Evolutionary conservation across 495 filamentous ascomycete genomes (phyloP).

Genomic region (Talaromyces stipitatus): DNA sequence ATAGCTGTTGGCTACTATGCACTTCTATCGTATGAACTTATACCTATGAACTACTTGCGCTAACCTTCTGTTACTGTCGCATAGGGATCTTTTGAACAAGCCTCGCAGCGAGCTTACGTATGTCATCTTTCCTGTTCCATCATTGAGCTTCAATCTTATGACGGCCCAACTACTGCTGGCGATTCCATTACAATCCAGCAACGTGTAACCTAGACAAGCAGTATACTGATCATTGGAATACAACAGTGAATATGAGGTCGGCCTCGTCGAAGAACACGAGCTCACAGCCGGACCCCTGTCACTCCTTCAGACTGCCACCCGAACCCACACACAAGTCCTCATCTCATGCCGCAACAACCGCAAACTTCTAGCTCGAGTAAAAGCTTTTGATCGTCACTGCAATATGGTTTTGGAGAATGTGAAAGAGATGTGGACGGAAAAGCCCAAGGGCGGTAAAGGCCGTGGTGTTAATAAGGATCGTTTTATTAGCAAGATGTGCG

Average conservation of each 20-base stretch:
- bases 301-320: constrained; percentile 86
- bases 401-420: constrained; percentile 98
- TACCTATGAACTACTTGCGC: constrained; percentile 12
- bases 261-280: constrained; percentile 82
- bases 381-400: constrained; percentile 89
- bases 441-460: constrained; percentile 80
- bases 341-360: constrained; percentile 88
- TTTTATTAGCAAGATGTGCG: constrained; percentile 97
- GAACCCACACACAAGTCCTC: constrained; percentile 79
- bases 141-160: not conserved
- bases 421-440: constrained; percentile 99
- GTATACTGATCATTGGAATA: constrained; percentile 17
- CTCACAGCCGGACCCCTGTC: constrained; percentile 81
- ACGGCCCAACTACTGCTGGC: constrained; percentile 3
- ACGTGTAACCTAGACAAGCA: constrained; percentile 10
- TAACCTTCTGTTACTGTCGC: constrained; percentile 13
- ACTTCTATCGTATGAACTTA: constrained; percentile 12
- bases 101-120: constrained; percentile 76
- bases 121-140: constrained; percentile 20
- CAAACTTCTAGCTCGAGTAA: constrained; percentile 72
- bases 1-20: not conserved
- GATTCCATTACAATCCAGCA: not conserved
- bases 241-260: constrained; percentile 73
- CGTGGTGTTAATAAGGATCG: constrained; percentile 94
- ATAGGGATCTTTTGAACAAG: constrained; percentile 73